phyloP scores from a whole-genome alignment of 768 basidiomycete genomes.

The Fistulinella prunicolor region DNA sequence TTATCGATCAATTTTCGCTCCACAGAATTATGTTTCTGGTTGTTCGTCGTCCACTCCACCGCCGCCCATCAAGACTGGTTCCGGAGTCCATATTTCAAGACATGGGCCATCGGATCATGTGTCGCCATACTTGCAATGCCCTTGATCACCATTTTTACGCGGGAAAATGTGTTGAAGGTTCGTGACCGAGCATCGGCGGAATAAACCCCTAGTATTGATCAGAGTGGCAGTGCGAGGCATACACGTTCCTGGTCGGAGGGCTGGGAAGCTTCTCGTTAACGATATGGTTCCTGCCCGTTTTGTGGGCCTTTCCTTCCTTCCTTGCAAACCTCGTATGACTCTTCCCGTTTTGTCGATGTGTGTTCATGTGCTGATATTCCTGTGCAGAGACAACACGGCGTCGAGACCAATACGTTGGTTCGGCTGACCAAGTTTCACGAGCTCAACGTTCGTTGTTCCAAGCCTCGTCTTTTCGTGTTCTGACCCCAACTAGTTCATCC shows the following conservation, averaged over 20 bases:
- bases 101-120: slow-evolving; percentile 65
- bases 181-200: too few relatives aligned
- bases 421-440: slow-evolving; percentile 80
- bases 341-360: neutral
- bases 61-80: slow-evolving; percentile 74
- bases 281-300: slow-evolving; percentile 67
- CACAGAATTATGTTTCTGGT: slow-evolving; percentile 82
- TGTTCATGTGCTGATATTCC: neutral
- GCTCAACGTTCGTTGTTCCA: slow-evolving; percentile 57
- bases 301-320: slow-evolving; percentile 72
- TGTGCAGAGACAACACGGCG: slow-evolving; percentile 53
- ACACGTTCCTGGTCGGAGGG: slow-evolving; percentile 66
- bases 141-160: slow-evolving; percentile 61
- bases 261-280: slow-evolving; percentile 68
- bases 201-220: too few relatives aligned
- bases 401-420: slow-evolving; percentile 63
- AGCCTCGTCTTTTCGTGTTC: neutral
- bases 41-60: slow-evolving; percentile 71
- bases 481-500: slow-evolving; percentile 49
- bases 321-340: slow-evolving; percentile 53
- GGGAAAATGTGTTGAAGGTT: slow-evolving; percentile 57
- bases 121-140: slow-evolving; percentile 67
- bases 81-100: slow-evolving; percentile 67
- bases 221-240: slow-evolving; percentile 57
- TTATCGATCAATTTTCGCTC: neutral